These are phyloP conservation scores for Ophiostoma australiae DNA, from an alignment of 2,329 filamentous ascomycete genomes.

Conservation along the genomic window DNA sequence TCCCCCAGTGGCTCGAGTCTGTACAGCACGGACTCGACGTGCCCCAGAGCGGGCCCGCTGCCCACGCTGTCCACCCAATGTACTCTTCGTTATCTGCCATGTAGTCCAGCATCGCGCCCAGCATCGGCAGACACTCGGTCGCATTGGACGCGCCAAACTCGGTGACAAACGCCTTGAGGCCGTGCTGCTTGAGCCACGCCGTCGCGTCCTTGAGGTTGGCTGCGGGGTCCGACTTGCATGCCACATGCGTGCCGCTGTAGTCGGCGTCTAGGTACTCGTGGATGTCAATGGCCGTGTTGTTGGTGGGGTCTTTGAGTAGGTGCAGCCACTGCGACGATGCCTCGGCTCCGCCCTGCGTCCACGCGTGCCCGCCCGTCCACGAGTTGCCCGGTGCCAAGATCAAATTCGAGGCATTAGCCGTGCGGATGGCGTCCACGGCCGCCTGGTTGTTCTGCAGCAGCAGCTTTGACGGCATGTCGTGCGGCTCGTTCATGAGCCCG, in stretches of 20 bases:
- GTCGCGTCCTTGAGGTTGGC: not conserved
- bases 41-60: conserved; percentile 47
- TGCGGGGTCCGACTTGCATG: not conserved
- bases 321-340: conserved; percentile 7
- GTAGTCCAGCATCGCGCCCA: conserved; percentile 27
- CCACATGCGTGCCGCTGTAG: not conserved
- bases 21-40: conserved; percentile 37
- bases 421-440: conserved; percentile 42
- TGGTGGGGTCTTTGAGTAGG: not conserved
- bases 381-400: not conserved
- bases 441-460: conserved; percentile 46
- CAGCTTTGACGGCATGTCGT: conserved; percentile 45
- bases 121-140: not conserved
- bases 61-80: conserved; percentile 50
- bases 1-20: conserved; percentile 40
- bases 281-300: conserved; percentile 9
- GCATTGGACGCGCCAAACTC: not conserved
- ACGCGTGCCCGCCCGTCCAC: not conserved
- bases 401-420: not conserved
- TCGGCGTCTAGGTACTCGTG: not conserved
- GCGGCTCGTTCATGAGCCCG: conserved; percentile 48
- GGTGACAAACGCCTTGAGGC: not conserved
- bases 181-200: not conserved
- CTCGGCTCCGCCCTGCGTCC: not conserved
- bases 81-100: conserved; percentile 45